Evolutionary conservation across 2,329 filamentous ascomycete genomes (phyloP), one percentile per base, ranked within the genome.

Genomic region (Phialemonium atrogriseum): DNA sequence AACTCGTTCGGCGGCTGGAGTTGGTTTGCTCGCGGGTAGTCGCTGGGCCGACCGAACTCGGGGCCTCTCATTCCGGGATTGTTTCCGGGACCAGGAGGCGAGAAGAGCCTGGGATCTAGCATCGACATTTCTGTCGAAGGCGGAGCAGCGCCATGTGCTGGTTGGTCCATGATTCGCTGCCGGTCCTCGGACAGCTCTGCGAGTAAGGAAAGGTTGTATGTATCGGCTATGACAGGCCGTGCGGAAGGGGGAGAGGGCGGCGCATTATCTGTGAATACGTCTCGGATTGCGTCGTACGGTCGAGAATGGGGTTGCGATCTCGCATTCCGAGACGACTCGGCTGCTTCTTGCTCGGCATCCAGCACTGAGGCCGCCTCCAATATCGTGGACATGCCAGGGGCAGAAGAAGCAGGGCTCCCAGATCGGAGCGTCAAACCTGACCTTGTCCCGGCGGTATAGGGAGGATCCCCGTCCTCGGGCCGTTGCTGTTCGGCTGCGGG

Each of bases 251-350:
- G 33, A 10, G 47, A 42, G 7, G 46, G 38, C 6, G 56, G 39
- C 8, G 53, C 45, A n/a, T 45, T 46, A 24, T 47, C 48, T 4
- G 52, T 56, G 31, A 65, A 62, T 5, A 63, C 55, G 31, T 66
- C 60, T 25, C 62, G 47, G 15, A 66, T 59, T 3, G 62, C 60
- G 40, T 66, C 62, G 36, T 64, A 66, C 1, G 60, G 59, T 15
- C 58, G 52, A 9, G 59, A 56, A n/a, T 38, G 11, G 20, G 34
- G 35, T 27, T 43, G 36, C 10, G 48, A 17, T 15, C 39, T 21
- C 14, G 42, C 37, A n/a, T 19, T 24, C 19, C 35, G 35, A 5
- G 43, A 32, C 11, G 40, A 37, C 15, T 45, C 45, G 30, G 47
- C 44, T 17, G 45, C 27, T 20, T 28, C 14, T 12, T 28, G 17